Evolutionary conservation across 495 filamentous ascomycete species (phyloP), one percentile per base, ranked within the genome.

Genomic region (Zalerion maritima): DNA sequence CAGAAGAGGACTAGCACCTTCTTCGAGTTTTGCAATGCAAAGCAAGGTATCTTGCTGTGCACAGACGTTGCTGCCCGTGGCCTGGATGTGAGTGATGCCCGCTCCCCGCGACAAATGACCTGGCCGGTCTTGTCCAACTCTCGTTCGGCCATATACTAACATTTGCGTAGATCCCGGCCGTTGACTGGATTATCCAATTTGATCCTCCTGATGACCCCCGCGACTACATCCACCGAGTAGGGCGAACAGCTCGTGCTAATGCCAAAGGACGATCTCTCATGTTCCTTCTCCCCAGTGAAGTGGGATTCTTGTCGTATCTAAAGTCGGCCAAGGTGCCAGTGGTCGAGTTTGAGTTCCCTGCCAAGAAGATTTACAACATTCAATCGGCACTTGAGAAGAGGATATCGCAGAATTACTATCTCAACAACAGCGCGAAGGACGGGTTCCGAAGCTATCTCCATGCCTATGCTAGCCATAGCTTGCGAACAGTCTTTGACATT

Each of bases 1-100:
- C 81, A 93, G 50, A 92, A 91, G 52, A 78, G 89, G 4, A 97
- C 89, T 26, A 91, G 89, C 46, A 92, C 83, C 0, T 97, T 97
- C 57, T 97, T 96, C 55, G 87, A 94, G 43, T 97, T 96, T 62
- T 85, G 80, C 56, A 97, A 97, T 50, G 86, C 89, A 5, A 76
- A 68, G 32, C 75, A 81, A 29, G 89, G 89, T 6, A 92, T 79
- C 3, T 55, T 97, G 22, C 85, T 97, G 40, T 94, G 85, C 55
- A 97, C 91, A 0, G 89, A 97, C 45, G 91, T 97, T 36, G 89
- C 91, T 21, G 91, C 89, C 5, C 62, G 89, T 40, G 89, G 89
- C 18, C 58, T 97, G 20, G 89, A 97, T 67, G 73, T 77, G 54
- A 55, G 69, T 55, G 13, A 34, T 18, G 24, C n/a, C 26, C 16